Base-by-base conservation (phyloP, 148 eudicot genomes). In the Agrostemma githago region DNA sequence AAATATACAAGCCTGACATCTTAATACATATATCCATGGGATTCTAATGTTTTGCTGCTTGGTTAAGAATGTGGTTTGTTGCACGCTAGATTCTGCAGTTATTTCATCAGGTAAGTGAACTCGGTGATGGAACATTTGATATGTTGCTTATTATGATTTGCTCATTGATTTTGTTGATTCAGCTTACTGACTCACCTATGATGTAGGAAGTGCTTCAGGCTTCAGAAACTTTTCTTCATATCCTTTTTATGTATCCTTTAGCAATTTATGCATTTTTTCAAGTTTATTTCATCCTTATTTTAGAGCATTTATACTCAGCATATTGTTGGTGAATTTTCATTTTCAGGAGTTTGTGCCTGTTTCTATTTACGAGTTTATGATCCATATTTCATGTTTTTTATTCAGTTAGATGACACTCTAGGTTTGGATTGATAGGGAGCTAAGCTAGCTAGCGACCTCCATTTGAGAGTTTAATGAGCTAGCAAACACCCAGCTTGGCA, bases 211-310 rank as follows among this genome's bases (percentile, higher is more conserved):
- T 82, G 76, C 70, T 84, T 83, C 84, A 73, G 90, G 84, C 88
- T 81, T 87, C 86, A 77, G 84, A 75, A 81, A 77, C 21, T 34
- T 86, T 77, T 81, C 42, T 77, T 62, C 79, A 90, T 95, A 95
- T 95, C 98, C 98, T 89, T 81, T 81, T 86, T 83, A 74, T 85
- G 92, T 95, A 94, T 95, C 98, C 98, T 93, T 84, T 59, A 76
- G 40, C 68, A 19, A 65, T 77, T 83, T 64, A n/a, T 65, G 19
- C 76, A 66, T 63, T 40, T 57, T 56, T 17, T 67, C 37, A 4
- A 16, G 19, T 26, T 65, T 75, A 69, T 63, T 63, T 78, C 76
- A 72, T 72, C 63, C 53, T 43, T 26, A 39, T 61, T 4, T 34
- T 48, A 4, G 39, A 44, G 10, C 48, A 57, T 58, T 44, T 26